phyloP scores from a whole-genome alignment of 2,329 filamentous ascomycete species.

The Aspergillus novoparasiticus region DNA sequence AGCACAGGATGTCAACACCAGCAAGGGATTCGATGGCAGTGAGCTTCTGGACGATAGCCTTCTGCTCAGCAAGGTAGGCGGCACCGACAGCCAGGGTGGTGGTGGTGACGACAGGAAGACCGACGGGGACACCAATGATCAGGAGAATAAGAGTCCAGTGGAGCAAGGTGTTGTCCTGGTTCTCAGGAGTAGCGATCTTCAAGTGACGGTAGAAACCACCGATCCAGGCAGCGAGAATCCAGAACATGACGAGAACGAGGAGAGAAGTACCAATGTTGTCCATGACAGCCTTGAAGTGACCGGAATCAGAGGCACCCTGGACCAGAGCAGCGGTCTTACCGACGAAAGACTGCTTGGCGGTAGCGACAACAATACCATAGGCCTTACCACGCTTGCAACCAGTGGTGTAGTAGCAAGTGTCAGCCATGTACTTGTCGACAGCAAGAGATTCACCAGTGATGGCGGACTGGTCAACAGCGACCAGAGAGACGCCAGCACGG shows the following conservation, averaged over 20 bases:
- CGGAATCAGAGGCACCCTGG: constrained; percentile 73
- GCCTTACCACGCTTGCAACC: constrained; percentile 80
- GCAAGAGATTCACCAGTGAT: constrained; percentile 80
- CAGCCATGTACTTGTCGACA: constrained; percentile 64
- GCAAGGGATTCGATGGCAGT: constrained; percentile 76
- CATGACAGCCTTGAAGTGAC: constrained; percentile 83
- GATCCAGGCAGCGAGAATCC: constrained; percentile 74
- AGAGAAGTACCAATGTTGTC: constrained; percentile 76
- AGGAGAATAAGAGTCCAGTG: constrained; percentile 71
- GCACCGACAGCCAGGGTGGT: constrained; percentile 77
- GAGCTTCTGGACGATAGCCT: constrained; percentile 78
- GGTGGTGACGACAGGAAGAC: constrained; percentile 77
- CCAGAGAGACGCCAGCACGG: constrained; percentile 64
- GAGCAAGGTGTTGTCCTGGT: constrained; percentile 65
- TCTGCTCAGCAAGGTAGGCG: constrained; percentile 74
- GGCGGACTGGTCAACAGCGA: constrained; percentile 76
- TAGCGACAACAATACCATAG: constrained; percentile 68
- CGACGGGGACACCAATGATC: constrained; percentile 78
- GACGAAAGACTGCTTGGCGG: constrained; percentile 73
- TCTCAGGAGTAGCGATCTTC: constrained; percentile 54
- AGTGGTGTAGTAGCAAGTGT: constrained; percentile 76
- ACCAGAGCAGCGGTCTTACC: constrained; percentile 74
- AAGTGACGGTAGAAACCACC: constrained; percentile 77
- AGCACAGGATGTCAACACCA: constrained; percentile 76
- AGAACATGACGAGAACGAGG: constrained; percentile 76